Evolutionary conservation across 2,329 filamentous ascomycete genomes (phyloP), one percentile per base, ranked within the genome.

Genomic region (Aspergillus fumigatus): DNA sequence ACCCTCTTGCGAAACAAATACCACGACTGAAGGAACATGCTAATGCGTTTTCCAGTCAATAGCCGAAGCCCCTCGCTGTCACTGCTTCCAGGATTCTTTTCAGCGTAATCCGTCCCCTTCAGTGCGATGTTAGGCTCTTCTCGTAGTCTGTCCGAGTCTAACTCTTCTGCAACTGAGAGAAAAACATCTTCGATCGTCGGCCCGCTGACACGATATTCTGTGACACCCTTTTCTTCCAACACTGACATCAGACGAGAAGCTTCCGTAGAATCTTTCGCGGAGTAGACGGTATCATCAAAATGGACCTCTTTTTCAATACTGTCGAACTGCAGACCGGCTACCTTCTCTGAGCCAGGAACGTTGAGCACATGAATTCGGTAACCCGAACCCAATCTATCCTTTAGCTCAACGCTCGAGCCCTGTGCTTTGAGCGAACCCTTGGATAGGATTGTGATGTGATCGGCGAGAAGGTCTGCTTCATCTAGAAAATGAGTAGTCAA

Each of bases 151-250:
- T 62, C 55, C 2, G 52, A 21, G 29, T 80, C 82, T 57, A 91
- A 82, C 70, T 96, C 92, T 67, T 93, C 89, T 0, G 92, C 90
- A 41, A 96, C 80, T 62, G 90, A 87, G 25, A 97, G 76, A 72
- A 97, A 97, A 0, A 96, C 92, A 63, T 96, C 92, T 70, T 97
- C 93, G 43, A 97, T 92, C 0, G 90, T 95, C 0, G 92, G 93
- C 0, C 91, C 91, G 17, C 88, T 89, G 62, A 96, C 89, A 56
- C 92, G 87, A 70, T 96, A 96, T 56, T 95, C 88, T 17, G 80
- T 79, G 43, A 95, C 81, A 0, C 85, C 84, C 1, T 80, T 77
- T 1, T 79, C 74, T 69, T 96, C 88, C 1, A 97, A 79, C 9
- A 80, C 73, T 50, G 82, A 80, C 60, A 96, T 88, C 48, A 93